A percentile compares a stretch with the other conserved stretches of the same genome.
Conservation (phyloP, 306 rosid genomes). For the Coriaria nepalensis region DNA sequence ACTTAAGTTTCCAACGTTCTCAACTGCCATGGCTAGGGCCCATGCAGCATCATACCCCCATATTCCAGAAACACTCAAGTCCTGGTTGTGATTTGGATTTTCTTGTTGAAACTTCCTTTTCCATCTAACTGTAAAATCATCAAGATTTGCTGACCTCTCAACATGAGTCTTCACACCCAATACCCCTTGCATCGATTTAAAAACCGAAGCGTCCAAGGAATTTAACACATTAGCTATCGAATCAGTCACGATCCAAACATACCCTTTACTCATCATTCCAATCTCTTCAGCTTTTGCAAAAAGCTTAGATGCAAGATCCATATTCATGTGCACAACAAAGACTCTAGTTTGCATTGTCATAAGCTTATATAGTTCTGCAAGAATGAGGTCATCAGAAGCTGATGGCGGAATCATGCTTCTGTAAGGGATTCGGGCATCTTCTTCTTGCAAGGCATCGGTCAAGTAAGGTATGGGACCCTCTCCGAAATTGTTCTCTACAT, state of each 20-base stretch:
- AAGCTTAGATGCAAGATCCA: conserved; percentile 7
- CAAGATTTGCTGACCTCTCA: background rate
- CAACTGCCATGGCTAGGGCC: conserved; percentile 19
- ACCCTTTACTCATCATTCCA: conserved; percentile 32
- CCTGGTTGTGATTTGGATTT: conserved; percentile 4
- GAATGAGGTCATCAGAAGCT: conserved; percentile 8
- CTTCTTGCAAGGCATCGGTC: conserved; percentile 15
- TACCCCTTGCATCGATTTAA: conserved; percentile 18
- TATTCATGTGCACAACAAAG: conserved; percentile 15
- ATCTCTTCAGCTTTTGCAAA: conserved; percentile 16
- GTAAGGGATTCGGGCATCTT: conserved; percentile 10
- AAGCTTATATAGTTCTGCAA: conserved; percentile 16
- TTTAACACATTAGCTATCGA: conserved; percentile 2
- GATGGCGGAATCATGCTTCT: conserved; percentile 3
- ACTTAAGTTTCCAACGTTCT: background rate
- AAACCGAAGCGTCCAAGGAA: background rate
- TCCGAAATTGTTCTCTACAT: conserved; percentile 5
- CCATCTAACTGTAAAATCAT: conserved; percentile 12
- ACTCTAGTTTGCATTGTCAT: conserved; percentile 24
- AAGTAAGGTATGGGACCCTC: conserved; percentile 10
- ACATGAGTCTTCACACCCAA: conserved; percentile 19
- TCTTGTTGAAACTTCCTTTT: conserved; percentile 13
- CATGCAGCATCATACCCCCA: conserved; percentile 20
- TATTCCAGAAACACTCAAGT: conserved; percentile 9
- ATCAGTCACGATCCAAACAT: conserved; percentile 31